Base-by-base conservation (phyloP, 306 rosid species). In the Corylus heterophylla region DNA sequence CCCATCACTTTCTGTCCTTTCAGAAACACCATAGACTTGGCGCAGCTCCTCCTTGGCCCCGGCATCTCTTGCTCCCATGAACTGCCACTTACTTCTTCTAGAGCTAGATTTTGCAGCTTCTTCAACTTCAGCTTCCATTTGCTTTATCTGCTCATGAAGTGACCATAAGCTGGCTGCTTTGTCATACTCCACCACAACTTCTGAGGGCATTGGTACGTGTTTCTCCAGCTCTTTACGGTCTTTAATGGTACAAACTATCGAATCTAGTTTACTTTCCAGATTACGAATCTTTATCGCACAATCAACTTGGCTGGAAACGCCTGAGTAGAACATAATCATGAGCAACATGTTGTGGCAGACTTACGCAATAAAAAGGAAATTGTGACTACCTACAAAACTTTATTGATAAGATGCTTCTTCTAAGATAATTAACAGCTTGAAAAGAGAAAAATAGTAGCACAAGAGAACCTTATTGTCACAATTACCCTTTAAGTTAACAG, bases 1-100 rank as follows among this genome's bases (percentile, higher is more conserved):
- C 76, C 99, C 99, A 83, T 95, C 99, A 58, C 99, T 93, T 82
- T 95, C 97, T 39, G 98, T 93, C 90, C 98, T 92, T 85, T 95
- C 99, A 14, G 99, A 95, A 84, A 95, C 98, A 80, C 99, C 99
- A 78, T 95, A 95, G 77, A 95, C 98, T 89, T 95, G 99, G 29
- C 97, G 94, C 78, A 95, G 86, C 87, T 91, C 98, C 85, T 91
- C 99, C 85, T 88, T 95, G 72, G 98, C 93, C 81, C 99, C 99
- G 70, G 99, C 99, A 88, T 93, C 99, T 89, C 99, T 95, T 69
- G 99, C 99, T 79, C 99, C 99, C 99, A 95, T 95, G 73, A 93
- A 93, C 82, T 95, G 99, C 99, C 99, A 95, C 90, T 95, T 95
- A 83, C 99, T 95, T 90, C 88, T 90, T 84, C 98, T 91, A 76